Conservation (phyloP, 257 asterid species). For the Solanum microdontum region DNA sequence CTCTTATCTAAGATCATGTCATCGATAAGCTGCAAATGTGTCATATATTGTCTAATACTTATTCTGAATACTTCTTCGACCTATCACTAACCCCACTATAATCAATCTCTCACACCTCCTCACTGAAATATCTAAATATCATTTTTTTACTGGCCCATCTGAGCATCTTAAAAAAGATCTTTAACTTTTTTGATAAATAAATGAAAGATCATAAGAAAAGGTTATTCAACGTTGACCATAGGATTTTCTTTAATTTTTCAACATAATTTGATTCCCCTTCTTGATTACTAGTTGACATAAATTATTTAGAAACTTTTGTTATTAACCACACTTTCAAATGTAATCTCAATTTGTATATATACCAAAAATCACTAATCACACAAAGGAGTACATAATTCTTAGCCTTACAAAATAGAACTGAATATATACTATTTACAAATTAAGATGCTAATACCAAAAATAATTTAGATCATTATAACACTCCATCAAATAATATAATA, state of each 20-base stretch:
- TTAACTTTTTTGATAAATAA: background rate
- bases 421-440: background rate
- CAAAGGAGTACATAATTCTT: background rate
- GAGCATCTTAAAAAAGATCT: too few species aligned
- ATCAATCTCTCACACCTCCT: background rate
- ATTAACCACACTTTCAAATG: background rate
- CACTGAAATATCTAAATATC: too few species aligned
- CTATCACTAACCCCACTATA: background rate
- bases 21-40: background rate
- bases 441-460: background rate
- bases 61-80: background rate
- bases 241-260: background rate
- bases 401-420: background rate
- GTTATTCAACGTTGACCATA: background rate
- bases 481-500: background rate
- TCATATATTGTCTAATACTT: too few species aligned
- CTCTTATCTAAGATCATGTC: too few species aligned
- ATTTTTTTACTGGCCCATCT: rapidly evolving
- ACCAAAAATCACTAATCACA: background rate
- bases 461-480: background rate
- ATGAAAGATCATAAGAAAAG: background rate
- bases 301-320: background rate
- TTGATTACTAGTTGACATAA: background rate
- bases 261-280: background rate
- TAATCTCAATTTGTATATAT: background rate